phyloP scores from a whole-genome alignment of 2,329 filamentous ascomycete species.

The Plenodomus tracheiphilus region DNA sequence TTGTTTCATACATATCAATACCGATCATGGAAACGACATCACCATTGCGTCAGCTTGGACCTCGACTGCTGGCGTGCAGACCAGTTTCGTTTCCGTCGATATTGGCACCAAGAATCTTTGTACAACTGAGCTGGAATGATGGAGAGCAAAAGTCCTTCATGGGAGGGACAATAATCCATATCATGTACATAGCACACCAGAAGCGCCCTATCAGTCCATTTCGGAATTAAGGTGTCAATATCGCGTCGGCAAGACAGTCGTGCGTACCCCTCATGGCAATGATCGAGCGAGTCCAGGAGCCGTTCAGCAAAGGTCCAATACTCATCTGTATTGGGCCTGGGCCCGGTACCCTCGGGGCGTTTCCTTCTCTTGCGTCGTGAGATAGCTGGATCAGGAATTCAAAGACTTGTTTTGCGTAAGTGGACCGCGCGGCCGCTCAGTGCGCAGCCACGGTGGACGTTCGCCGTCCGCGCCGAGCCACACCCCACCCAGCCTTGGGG shows the following conservation, averaged over 20 bases:
- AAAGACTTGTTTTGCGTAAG: no score
- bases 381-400: no score
- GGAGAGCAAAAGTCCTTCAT: neutral
- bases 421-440: no score
- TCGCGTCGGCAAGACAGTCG: neutral
- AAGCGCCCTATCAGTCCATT: neutral
- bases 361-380: no score
- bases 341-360: no score
- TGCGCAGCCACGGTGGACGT: no score
- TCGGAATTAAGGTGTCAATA: neutral
- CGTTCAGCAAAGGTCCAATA: no score
- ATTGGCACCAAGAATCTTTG: neutral
- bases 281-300: neutral
- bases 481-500: no score
- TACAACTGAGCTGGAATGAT: neutral
- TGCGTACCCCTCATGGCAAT: neutral
- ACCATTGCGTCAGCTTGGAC: neutral
- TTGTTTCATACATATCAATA: neutral
- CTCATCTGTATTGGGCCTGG: no score
- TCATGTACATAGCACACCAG: neutral
- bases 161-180: neutral
- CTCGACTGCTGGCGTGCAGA: neutral
- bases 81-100: neutral
- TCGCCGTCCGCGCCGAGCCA: no score
- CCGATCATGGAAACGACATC: neutral